Percentiles rank a stretch among this genome's conserved stretches.
These are phyloP conservation scores for Vicia sativa DNA, from an alignment of 306 rosid genomes.

Conservation along the genomic window DNA sequence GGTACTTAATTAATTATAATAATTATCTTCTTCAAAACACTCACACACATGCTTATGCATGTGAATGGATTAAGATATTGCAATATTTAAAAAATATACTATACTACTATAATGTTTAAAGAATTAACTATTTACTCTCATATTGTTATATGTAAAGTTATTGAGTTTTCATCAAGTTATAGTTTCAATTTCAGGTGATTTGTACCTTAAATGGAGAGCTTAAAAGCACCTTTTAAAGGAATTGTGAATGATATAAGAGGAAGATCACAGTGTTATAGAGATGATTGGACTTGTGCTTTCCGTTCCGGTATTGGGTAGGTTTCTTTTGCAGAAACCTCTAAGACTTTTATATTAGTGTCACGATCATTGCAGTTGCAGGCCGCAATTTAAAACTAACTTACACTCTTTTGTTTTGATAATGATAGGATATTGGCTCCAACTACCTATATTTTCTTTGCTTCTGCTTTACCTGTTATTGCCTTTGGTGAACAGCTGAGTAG, in stretches of 20 bases:
- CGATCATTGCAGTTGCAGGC: not conserved
- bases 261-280: constrained; percentile 60
- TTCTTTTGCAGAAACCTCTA: too few species aligned
- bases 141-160: not conserved
- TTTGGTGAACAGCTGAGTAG: constrained; percentile 62
- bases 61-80: too few species aligned
- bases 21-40: too few species aligned
- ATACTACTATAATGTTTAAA: too few species aligned
- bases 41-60: too few species aligned
- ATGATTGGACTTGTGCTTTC: constrained; percentile 63
- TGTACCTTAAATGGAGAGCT: constrained; percentile 47
- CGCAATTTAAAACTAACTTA: not conserved
- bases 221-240: constrained; percentile 62
- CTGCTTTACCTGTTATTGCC: constrained; percentile 72
- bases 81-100: too few species aligned
- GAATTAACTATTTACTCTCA: not conserved
- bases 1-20: too few species aligned
- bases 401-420: not conserved
- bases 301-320: constrained; percentile 66
- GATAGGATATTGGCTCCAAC: constrained; percentile 67
- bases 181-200: constrained; percentile 6
- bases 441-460: constrained; percentile 62
- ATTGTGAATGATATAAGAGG: constrained; percentile 54
- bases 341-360: too few species aligned
- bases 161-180: not conserved